Percentiles rank a stretch among this genome's conserved stretches.
phyloP scores from a whole-genome alignment of 2,329 filamentous ascomycete species.

The Magnaporthiopsis rhizophila region DNA sequence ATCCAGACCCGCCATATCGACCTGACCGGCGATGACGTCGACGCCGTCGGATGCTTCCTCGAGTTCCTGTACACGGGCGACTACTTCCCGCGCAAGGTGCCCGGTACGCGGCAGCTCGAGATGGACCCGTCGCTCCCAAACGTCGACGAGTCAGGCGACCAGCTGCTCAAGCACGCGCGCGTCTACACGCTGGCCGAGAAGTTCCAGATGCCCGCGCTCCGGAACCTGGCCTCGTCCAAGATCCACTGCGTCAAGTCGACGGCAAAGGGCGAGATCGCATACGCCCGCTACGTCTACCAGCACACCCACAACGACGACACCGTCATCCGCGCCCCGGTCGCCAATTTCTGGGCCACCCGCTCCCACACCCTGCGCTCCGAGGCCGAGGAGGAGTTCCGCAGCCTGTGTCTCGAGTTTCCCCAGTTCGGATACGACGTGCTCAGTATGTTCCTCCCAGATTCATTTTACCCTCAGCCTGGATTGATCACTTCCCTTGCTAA shows the following conservation, averaged over 20 bases:
- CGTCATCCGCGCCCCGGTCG: slow-evolving; percentile 72
- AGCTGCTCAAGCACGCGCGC: slow-evolving; percentile 80
- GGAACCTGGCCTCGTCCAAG: slow-evolving; percentile 73
- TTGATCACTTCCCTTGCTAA: background rate
- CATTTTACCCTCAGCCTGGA: background rate
- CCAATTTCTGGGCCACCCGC: slow-evolving; percentile 82
- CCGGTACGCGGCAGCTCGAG: slow-evolving; percentile 60
- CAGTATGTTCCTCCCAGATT: slow-evolving; percentile 41
- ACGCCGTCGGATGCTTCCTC: slow-evolving; percentile 70
- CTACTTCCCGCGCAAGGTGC: slow-evolving; percentile 68
- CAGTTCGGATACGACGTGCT: slow-evolving; percentile 92
- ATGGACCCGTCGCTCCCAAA: slow-evolving; percentile 54
- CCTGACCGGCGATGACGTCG: slow-evolving; percentile 59
- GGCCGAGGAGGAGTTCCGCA: slow-evolving; percentile 76
- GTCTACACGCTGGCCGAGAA: slow-evolving; percentile 85
- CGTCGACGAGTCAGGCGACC: slow-evolving; percentile 70
- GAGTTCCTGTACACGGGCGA: slow-evolving; percentile 80
- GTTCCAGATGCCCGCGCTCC: slow-evolving; percentile 60
- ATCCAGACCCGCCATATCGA: slow-evolving; percentile 56
- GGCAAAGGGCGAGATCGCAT: slow-evolving; percentile 82
- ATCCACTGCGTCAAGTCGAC: slow-evolving; percentile 88
- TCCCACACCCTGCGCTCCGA: slow-evolving; percentile 76
- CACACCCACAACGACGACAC: slow-evolving; percentile 62
- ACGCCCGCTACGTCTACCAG: slow-evolving; percentile 83
- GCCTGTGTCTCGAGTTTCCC: slow-evolving; percentile 79